Evolutionary conservation across 1,139 yeast genomes (phyloP), one percentile per base, ranked within the genome.

Genomic region (Diutina mesorugosa): DNA sequence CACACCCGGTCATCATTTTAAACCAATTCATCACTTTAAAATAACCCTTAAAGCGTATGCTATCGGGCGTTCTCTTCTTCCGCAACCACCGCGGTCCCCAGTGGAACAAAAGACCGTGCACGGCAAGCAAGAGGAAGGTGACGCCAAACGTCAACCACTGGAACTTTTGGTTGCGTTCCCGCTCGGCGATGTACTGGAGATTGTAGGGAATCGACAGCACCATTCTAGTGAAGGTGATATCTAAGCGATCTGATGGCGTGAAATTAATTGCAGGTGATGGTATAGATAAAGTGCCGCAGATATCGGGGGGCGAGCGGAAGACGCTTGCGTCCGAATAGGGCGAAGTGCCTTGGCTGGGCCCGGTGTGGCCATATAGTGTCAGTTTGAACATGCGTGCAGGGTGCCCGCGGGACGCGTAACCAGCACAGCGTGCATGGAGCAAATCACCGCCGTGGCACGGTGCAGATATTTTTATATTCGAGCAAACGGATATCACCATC

Each of bases 91-190:
- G 62, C 6, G 80, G 80, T 6, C 74, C 63, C 77, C 79, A 75
- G 56, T 72, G 69, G 62, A 76, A 74, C 1, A 76, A 41, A 4
- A 73, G 10, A 6, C 81, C 82, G 65, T 77, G 77, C 5, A 68
- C 18, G 0, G 66, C 58, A n/a, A 77, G 63, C 1, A 67, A 57
- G 1, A 64, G 18, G 3, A 75, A 47, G 2, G 70, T 63, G 4
- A 72, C 38, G 0, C 65, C 68, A 58, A 71, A 71, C 6, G 70
- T 63, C 26, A 73, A 60, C 76, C 80, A 76, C 56, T 71, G 73
- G 59, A 62, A 76, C 57, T 64, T 67, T 54, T 60, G 63, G 59
- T 71, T 76, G 58, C 80, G 64, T 0, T 66, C 63, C 38, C 56
- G 62, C 61, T 78, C 83, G 30, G 70, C 73, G 58, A 60, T 67